A percentile compares a stretch with the other conserved stretches of the same genome.
phyloP scores from a whole-genome alignment of 2,329 filamentous ascomycete genomes.

The Paradendryphiella salina region DNA sequence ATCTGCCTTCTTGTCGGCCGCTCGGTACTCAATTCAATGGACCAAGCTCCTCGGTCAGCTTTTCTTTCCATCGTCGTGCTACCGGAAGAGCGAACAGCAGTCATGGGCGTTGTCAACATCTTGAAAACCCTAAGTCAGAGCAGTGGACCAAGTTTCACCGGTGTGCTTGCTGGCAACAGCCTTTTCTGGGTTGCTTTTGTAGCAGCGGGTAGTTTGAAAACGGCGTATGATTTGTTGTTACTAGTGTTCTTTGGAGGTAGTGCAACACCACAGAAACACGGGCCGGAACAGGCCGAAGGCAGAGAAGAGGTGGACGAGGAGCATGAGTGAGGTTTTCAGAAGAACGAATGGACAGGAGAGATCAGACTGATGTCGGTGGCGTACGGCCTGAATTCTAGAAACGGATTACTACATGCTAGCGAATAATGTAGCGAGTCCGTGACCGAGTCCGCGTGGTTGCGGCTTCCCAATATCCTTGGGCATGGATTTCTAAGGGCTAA shows the following conservation, averaged over 20 bases:
- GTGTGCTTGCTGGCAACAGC: conserved; percentile 38
- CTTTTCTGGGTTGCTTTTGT: conserved; percentile 48
- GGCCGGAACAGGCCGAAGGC: not conserved
- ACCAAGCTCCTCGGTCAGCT: conserved; percentile 45
- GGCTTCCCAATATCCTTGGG: too few relatives aligned
- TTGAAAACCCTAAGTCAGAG: conserved; percentile 45
- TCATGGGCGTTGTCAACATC: conserved; percentile 48
- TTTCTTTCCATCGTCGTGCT: conserved; percentile 42
- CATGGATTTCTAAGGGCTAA: too few relatives aligned
- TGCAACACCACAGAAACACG: conserved; percentile 21
- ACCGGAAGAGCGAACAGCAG: conserved; percentile 44
- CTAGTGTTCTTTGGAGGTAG: conserved; percentile 42
- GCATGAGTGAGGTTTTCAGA: not conserved
- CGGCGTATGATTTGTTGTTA: conserved; percentile 42
- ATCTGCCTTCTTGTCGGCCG: conserved; percentile 40
- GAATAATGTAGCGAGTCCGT: too few relatives aligned
- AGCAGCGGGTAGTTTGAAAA: conserved; percentile 44
- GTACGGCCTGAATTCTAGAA: too few relatives aligned
- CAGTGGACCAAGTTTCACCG: conserved; percentile 42
- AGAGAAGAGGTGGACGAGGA: conserved; percentile 1
- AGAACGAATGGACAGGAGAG: not conserved
- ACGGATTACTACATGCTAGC: too few relatives aligned
- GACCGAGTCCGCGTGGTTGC: too few relatives aligned
- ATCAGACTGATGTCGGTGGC: not conserved
- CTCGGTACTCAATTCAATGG: conserved; percentile 44